These are phyloP conservation scores for Tylopilus felleus DNA, from an alignment of 768 basidiomycete genomes.

Conservation along the genomic window DNA sequence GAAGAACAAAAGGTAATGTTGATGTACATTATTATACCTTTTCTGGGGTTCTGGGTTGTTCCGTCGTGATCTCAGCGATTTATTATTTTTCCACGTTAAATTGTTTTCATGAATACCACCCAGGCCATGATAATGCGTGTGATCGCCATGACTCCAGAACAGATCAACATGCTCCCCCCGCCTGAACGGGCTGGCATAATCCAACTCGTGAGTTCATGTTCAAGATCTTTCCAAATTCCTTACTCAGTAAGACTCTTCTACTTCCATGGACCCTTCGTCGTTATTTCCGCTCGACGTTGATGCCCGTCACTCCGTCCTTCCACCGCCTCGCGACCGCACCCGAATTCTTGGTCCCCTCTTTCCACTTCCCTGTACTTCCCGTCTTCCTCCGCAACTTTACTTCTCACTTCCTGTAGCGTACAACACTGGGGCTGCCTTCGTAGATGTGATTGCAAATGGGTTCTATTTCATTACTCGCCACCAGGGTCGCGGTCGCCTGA, in stretches of 20 bases:
- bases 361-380: conserved; percentile 4
- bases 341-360: conserved; percentile 8
- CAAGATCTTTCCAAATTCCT: not conserved
- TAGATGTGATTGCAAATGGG: conserved; percentile 16
- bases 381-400: conserved; percentile 13
- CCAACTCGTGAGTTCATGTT: conserved; percentile 62
- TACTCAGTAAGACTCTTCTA: conserved; percentile 11
- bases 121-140: conserved; percentile 78
- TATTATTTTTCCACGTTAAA: not conserved
- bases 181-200: conserved; percentile 73
- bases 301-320: conserved; percentile 21
- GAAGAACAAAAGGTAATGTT: conserved; percentile 63
- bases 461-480: conserved; percentile 1
- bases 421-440: conserved; percentile 30
- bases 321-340: conserved; percentile 6
- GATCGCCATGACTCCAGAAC: conserved; percentile 77
- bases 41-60: not conserved
- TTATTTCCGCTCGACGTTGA: conserved; percentile 27
- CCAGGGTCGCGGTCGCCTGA: conserved; percentile 5
- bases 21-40: conserved; percentile 7
- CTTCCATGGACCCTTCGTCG: conserved; percentile 5
- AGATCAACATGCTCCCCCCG: conserved; percentile 72
- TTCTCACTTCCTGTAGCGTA: conserved; percentile 22
- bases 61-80: not conserved
- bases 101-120: conserved; percentile 11